Conservation (phyloP, 306 rosid genomes). For the Prosopis cineraria region DNA sequence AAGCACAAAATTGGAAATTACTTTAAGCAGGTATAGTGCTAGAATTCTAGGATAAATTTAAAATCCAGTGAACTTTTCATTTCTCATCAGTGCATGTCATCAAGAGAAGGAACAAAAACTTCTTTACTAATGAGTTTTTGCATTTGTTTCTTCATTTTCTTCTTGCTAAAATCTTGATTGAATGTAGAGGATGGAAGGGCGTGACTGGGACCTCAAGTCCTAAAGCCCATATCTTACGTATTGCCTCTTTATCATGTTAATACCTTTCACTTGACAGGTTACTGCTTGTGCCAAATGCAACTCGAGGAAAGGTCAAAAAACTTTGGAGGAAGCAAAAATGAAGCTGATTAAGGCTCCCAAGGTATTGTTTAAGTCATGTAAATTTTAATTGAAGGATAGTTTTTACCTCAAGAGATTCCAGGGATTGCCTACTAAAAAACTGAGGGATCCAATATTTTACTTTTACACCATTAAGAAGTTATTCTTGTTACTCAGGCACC, state of each 20-base stretch:
- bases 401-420: background rate
- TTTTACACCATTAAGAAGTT: background rate
- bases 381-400: background rate
- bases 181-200: background rate
- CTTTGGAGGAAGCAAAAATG: conserved; percentile 67
- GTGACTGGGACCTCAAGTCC: background rate
- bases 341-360: conserved; percentile 59
- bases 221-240: background rate
- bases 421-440: background rate
- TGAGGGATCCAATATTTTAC: background rate
- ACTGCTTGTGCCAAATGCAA: conserved; percentile 69
- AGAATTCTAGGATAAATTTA: background rate
- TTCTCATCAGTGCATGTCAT: background rate
- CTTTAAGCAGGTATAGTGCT: background rate
- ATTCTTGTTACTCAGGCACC: conserved; percentile 51
- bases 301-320: conserved; percentile 65
- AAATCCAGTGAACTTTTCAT: background rate
- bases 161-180: background rate
- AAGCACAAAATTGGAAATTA: background rate
- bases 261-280: conserved; percentile 41
- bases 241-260: background rate
- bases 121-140: background rate
- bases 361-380: conserved; percentile 40
- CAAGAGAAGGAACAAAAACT: conserved; percentile 4
- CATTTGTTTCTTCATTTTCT: background rate